Conservation (phyloP, 176 grass and related monocot species). For the Musa beccarii region DNA sequence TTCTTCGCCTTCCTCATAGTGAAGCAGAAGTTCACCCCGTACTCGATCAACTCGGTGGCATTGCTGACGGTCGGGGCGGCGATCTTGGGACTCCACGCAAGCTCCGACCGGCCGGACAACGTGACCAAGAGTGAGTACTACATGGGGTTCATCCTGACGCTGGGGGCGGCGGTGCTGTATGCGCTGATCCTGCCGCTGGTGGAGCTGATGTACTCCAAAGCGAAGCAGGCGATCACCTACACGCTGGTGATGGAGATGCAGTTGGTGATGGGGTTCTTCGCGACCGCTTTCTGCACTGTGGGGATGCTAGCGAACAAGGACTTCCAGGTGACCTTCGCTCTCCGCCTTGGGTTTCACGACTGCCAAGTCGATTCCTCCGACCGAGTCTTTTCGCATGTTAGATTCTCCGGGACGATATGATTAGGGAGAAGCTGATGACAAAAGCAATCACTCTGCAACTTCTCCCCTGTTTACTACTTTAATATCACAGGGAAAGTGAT, state of each 20-base stretch:
- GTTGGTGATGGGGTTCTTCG: slow-evolving; percentile 51
- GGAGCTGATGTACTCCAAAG: slow-evolving; percentile 41
- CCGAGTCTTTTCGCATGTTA: too few relatives aligned
- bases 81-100: slow-evolving; percentile 49
- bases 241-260: slow-evolving; percentile 83
- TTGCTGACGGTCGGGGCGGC: slow-evolving; percentile 57
- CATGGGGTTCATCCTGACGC: slow-evolving; percentile 56
- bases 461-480: too few relatives aligned
- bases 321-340: slow-evolving; percentile 29
- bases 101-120: slow-evolving; percentile 37
- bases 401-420: too few relatives aligned
- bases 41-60: slow-evolving; percentile 63
- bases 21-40: slow-evolving; percentile 57
- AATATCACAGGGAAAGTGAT: too few relatives aligned
- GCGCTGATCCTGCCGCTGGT: slow-evolving; percentile 47
- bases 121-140: slow-evolving; percentile 43
- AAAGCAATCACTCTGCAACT: too few relatives aligned
- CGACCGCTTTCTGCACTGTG: slow-evolving; percentile 39
- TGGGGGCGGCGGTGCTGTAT: slow-evolving; percentile 50
- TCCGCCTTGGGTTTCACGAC: too few relatives aligned
- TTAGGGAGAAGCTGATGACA: too few relatives aligned
- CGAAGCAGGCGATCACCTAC: slow-evolving; percentile 30
- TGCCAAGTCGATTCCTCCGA: too few relatives aligned
- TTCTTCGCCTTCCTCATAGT: slow-evolving; percentile 64
- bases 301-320: slow-evolving; percentile 71